Evolutionary conservation across 495 filamentous ascomycete genomes (phyloP), one percentile per base, ranked within the genome.

Genomic region (Lepraria neglecta): DNA sequence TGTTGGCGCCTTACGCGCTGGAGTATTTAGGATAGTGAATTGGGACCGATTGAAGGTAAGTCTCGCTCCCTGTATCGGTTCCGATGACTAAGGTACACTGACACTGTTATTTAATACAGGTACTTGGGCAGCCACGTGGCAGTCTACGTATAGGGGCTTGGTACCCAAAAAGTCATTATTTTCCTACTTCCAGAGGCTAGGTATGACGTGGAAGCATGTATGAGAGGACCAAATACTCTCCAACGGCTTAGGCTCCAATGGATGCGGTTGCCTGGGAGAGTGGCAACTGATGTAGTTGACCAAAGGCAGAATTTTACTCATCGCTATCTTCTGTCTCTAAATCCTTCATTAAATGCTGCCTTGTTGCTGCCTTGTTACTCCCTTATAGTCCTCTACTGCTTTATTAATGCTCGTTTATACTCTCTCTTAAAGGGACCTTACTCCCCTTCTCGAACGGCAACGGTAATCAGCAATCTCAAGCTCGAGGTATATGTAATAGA

Each of bases 91-190:
- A 62, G 51, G 6, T 31, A 40, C 10, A 11, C 59, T 61, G 30
- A 52, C 56, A 38, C 51, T 58, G 11, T 52, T 28, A 19, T 38
- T 15, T 28, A 53, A 47, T 42, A 19, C 58, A 76, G 73, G 72
- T 6, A 70, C 76, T 14, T 81, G 72, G 54, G 79, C 79, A 24
- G 74, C 78, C 3, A 6, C 7, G 21, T 82, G 79, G 79, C 73
- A 78, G 64, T 46, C 67, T 19, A 67, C 9, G 10, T 80, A 76
- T 65, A 64, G 48, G 12, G 77, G 79, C 3, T 71, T 74, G 63
- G 79, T 82, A 44, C 75, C 76, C 0, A 76, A 74, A 64, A 66
- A 67, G 0, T 74, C 75, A 6, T 67, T 82, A n/a, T 81, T 83
- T 64, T 68, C 74, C 0, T 83, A 70, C 58, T 72, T 83, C 19